Evolutionary conservation across 176 grass and related monocot genomes (phyloP).

Genomic region (Carex parvula): DNA sequence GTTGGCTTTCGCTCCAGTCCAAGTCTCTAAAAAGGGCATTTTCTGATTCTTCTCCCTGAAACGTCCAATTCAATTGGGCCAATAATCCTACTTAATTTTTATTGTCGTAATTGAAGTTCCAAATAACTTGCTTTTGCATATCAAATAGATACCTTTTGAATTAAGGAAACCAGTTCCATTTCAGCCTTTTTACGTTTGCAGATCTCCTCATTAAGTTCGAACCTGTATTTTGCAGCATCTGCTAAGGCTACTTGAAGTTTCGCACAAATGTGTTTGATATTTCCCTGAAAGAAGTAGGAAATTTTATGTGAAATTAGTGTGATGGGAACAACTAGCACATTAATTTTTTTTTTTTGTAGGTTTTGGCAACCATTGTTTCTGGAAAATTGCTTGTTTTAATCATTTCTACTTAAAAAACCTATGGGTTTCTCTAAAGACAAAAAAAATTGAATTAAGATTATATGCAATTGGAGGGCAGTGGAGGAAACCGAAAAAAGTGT

Average conservation of each 20-base stretch:
- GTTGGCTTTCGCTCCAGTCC: no score
- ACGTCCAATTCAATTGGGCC: background rate
- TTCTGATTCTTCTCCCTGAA: conserved; percentile 18
- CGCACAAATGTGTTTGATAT: background rate
- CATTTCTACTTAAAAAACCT: no score
- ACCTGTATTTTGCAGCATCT: background rate
- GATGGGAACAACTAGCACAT: no score
- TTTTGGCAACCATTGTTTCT: no score
- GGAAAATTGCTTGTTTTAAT: no score
- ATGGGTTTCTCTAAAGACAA: background rate
- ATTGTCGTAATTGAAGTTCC: background rate
- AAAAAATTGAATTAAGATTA: background rate
- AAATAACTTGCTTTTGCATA: background rate
- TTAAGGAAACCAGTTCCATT: background rate
- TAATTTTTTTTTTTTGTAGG: no score
- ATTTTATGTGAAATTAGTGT: background rate
- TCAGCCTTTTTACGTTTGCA: background rate
- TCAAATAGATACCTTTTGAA: conserved; percentile 2
- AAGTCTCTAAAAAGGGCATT: background rate
- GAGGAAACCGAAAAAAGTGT: background rate
- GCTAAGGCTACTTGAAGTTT: conserved; percentile 8
- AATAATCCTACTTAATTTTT: background rate
- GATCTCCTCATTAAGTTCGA: background rate
- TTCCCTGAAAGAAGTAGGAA: background rate
- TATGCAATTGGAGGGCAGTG: background rate